Percentiles rank a stretch among this genome's conserved stretches.
These are phyloP conservation scores for Penicillium frequentans DNA, from an alignment of 2,329 filamentous ascomycete genomes.

Conservation along the genomic window DNA sequence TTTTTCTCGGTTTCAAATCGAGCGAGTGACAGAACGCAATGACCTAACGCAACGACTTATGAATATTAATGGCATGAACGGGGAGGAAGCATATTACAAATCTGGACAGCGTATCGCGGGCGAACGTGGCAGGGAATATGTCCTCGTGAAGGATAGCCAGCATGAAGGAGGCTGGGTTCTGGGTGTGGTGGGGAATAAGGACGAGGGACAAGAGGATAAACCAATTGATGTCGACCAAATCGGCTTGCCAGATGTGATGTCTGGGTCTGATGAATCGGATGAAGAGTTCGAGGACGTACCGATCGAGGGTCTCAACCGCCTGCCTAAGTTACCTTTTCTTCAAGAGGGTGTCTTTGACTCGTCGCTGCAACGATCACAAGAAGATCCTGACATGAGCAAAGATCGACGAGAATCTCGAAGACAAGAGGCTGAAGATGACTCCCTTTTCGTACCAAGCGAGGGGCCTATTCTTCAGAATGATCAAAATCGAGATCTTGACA, in stretches of 20 bases:
- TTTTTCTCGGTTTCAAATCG: conserved; percentile 95
- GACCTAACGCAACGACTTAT: conserved; percentile 92
- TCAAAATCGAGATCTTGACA: conserved; percentile 43
- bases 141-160: conserved; percentile 91
- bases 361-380: conserved; percentile 32
- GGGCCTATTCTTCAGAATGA: conserved; percentile 33
- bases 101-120: conserved; percentile 58
- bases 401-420: conserved; percentile 47
- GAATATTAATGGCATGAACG: conserved; percentile 88
- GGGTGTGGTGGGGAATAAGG: conserved; percentile 85
- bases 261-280: conserved; percentile 60
- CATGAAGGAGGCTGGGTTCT: conserved; percentile 95
- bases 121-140: conserved; percentile 90
- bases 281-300: conserved; percentile 90
- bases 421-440: conserved; percentile 47
- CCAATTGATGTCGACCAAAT: conserved; percentile 85
- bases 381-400: conserved; percentile 47
- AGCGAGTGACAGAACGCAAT: conserved; percentile 87
- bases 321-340: conserved; percentile 62
- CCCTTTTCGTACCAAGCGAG: conserved; percentile 56
- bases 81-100: conserved; percentile 68
- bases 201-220: conserved; percentile 75
- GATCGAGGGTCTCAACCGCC: conserved; percentile 81
- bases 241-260: conserved; percentile 51
- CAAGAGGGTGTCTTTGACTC: conserved; percentile 38